Base-by-base conservation (phyloP, 495 filamentous ascomycete genomes). In the Pyrenula aspistea region DNA sequence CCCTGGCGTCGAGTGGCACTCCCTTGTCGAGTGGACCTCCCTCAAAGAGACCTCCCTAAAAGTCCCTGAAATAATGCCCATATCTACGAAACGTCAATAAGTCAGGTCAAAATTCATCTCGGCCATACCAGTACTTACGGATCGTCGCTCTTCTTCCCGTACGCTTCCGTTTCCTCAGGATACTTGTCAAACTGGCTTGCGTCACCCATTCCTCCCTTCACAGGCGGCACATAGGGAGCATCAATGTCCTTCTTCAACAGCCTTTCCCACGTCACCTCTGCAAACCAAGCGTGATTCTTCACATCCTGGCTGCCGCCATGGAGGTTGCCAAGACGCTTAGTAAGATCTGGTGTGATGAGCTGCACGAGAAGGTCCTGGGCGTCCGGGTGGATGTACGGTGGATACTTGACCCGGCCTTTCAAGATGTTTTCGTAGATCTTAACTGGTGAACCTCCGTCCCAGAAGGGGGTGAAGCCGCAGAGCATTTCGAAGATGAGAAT, bases 401-500 rank as follows among this genome's bases (percentile, higher is more conserved):
- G 93, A 65, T 95, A 98, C 74, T 95, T 97, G 67, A 97, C 84
- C 62, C 83, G 84, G 51, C 92, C 93, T 57, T 86, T 87, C 55
- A 97, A 77, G 62, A 98, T 97, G 68, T 98, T 98, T 75, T 97
- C 92, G 70, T 98, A 98, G 62, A 98, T 98, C 73, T 95, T 96
- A 79, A 97, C 95, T 1, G 93, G 91, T 2, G 88, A 95, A 31
- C 92, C 93, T 56, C 87, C 87, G 68, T 98, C 93, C 91, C 91
- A 98, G 73, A 98, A 98, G 2, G 93, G 93, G 12, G 93, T 97
- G 69, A 96, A 97, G 12, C 93, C 93, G 67, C 92, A 96, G 20
- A 98, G 84, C 93, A 98, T 98, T 74, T 98, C 93, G 65, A 96
- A 98, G 65, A 98, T 97, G 54, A 98, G 76, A 71, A 98, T 97